Evolutionary conservation across 805 yeast genomes (phyloP), one percentile per base, ranked within the genome.

Genomic region (Suhomyces sp.): DNA sequence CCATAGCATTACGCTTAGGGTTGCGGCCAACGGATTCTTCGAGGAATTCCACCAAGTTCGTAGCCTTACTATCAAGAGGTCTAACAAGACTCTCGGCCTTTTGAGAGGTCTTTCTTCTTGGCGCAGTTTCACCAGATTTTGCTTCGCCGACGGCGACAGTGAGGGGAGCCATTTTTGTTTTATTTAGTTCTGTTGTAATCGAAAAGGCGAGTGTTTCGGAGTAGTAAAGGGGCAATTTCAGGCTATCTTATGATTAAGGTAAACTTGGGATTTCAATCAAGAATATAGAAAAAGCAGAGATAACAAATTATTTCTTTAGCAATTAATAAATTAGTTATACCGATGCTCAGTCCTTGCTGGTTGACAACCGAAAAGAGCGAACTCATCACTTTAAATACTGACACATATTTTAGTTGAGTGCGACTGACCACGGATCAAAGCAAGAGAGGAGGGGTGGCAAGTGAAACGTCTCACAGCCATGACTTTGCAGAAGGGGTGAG

Each of bases 121-220:
- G 93, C 9, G 93, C 93, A 31, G 94, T 86, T 69, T 88, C 94
- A 55, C 89, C 89, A 15, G 79, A 79, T 58, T 79, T 79, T 44
- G 89, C 87, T 62, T 83, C 83, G 22, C 90, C 92, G 37, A 85
- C 88, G 21, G 83, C 82, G 12, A 84, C 87, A 21, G 77, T 74
- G 44, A 71, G 62, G 35, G 63, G 68, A 19, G 54, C 58, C 65
- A 60, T 61, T n/a, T 40, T 31, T 49, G 12, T 17, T 37, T 37
- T 8, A 4, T 19, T 17, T 37, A 37, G 41, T 17, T 6, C 22
- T 37, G 20, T 19, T 37, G 7, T 37, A 3, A 15, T 35, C 20
- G 17, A 35, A 17, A 17, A 37, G 41, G 12, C 20, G 22, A 17
- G 13, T 17, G 41, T 37, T 15, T 19, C 13, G 21, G 9, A 10